phyloP scores from a whole-genome alignment of 768 basidiomycete species.

The Tulasnella sp. region DNA sequence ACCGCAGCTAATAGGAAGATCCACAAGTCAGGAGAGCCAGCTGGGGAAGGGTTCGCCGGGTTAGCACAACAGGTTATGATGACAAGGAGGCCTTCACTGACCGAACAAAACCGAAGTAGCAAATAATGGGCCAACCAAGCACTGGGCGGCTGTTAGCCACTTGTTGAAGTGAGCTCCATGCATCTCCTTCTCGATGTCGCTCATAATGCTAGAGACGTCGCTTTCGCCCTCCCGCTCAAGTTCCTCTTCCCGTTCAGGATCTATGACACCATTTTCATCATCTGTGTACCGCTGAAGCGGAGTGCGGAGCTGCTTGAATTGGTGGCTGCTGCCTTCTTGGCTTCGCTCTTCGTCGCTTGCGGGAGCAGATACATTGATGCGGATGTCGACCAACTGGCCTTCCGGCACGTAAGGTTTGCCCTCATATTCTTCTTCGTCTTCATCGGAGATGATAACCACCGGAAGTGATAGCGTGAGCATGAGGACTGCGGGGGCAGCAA shows the following conservation, averaged over 20 bases:
- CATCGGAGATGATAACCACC: conserved; percentile 70
- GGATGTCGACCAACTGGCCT: conserved; percentile 56
- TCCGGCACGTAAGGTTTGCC: conserved; percentile 36
- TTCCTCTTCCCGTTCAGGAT: conserved; percentile 20
- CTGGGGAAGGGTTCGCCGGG: background rate
- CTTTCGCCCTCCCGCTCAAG: conserved; percentile 33
- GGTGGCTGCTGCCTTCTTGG: conserved; percentile 20
- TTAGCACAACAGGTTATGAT: background rate
- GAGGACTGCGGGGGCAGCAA: conserved; percentile 85
- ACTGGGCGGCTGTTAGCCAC: conserved; percentile 83
- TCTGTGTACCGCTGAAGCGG: background rate
- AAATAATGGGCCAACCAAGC: conserved; percentile 76
- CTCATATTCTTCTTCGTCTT: conserved; percentile 32
- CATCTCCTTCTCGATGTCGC: conserved; percentile 65
- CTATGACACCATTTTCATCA: background rate
- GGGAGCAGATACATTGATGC: conserved; percentile 35
- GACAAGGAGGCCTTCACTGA: conserved; percentile 42
- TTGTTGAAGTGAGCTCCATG: conserved; percentile 62
- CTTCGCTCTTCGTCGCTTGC: conserved; percentile 44
- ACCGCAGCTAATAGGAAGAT: conserved; percentile 20
- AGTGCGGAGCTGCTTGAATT: background rate
- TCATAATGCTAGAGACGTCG: conserved; percentile 36
- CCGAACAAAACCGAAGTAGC: conserved; percentile 72
- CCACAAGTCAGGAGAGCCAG: conserved; percentile 23
- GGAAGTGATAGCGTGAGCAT: conserved; percentile 84